These are phyloP conservation scores for Alternaria hordeiaustralica DNA, from an alignment of 2,329 filamentous ascomycete species.

Conservation along the genomic window DNA sequence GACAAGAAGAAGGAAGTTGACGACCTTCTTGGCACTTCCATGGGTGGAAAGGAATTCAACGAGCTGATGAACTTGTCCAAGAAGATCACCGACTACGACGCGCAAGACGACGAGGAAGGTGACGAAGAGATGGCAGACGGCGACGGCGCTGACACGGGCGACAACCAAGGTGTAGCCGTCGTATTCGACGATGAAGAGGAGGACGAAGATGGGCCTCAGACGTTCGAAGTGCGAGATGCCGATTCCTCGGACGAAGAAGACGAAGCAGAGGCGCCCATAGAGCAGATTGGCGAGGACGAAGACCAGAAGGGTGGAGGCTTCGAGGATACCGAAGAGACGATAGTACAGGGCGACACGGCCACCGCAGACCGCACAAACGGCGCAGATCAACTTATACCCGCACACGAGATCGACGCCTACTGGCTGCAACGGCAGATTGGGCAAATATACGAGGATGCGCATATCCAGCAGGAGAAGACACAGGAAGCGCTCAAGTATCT, in stretches of 20 bases:
- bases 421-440: slow-evolving; percentile 96
- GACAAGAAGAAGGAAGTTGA: slow-evolving; percentile 99
- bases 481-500: slow-evolving; percentile 82
- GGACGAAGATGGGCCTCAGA: slow-evolving; percentile 75
- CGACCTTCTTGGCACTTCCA: slow-evolving; percentile 82
- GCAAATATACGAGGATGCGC: slow-evolving; percentile 84
- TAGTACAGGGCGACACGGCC: slow-evolving; percentile 73
- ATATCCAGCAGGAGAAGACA: slow-evolving; percentile 92
- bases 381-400: slow-evolving; percentile 68
- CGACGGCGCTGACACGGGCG: slow-evolving; percentile 76
- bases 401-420: slow-evolving; percentile 93
- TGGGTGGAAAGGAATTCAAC: slow-evolving; percentile 92
- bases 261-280: slow-evolving; percentile 67
- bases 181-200: slow-evolving; percentile 92
- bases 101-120: slow-evolving; percentile 88
- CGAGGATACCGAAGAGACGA: slow-evolving; percentile 74
- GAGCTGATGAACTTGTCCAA: slow-evolving; percentile 95
- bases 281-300: slow-evolving; percentile 60
- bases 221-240: slow-evolving; percentile 84
- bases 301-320: slow-evolving; percentile 58
- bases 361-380: slow-evolving; percentile 52
- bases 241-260: slow-evolving; percentile 82
- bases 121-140: slow-evolving; percentile 66
- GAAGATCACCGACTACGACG: slow-evolving; percentile 98
- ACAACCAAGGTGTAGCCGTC: slow-evolving; percentile 94